Evolutionary conservation across 345 rosid genomes (phyloP).

Genomic region (Noccaea bulbosa): DNA sequence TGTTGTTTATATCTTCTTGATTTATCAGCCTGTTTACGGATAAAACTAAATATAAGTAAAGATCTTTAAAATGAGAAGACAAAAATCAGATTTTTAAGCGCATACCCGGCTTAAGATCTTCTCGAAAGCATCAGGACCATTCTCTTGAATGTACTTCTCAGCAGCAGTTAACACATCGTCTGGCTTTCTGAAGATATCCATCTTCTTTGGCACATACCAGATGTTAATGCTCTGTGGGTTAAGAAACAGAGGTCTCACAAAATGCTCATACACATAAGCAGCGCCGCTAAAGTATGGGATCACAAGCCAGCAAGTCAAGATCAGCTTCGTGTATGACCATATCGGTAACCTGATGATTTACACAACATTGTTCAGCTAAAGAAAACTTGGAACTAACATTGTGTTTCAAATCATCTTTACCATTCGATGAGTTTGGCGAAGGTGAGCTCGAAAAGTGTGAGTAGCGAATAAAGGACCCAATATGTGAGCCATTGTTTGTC

Average conservation of each 20-base stretch:
- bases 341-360: conserved; percentile 76
- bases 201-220: conserved; percentile 92
- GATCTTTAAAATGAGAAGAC: neutral
- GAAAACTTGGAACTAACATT: conserved; percentile 2
- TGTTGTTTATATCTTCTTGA: conserved; percentile 47
- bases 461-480: conserved; percentile 91
- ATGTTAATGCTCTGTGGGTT: conserved; percentile 81
- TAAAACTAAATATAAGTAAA: neutral
- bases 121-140: conserved; percentile 90
- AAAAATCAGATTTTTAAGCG: neutral
- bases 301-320: conserved; percentile 92
- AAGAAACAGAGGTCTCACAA: conserved; percentile 73
- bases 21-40: conserved; percentile 62
- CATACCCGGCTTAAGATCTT: conserved; percentile 71
- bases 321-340: conserved; percentile 82
- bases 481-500: conserved; percentile 97
- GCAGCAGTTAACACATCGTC: conserved; percentile 93
- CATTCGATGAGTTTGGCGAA: conserved; percentile 88
- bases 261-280: conserved; percentile 87
- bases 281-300: conserved; percentile 96
- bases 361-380: conserved; percentile 23
- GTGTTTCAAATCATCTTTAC: conserved; percentile 43
- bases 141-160: conserved; percentile 76
- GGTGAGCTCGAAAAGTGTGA: conserved; percentile 89
- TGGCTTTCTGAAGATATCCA: conserved; percentile 58